Conservation (phyloP, 1,139 yeast genomes). For the Scheffersomyces cryptocercus region DNA sequence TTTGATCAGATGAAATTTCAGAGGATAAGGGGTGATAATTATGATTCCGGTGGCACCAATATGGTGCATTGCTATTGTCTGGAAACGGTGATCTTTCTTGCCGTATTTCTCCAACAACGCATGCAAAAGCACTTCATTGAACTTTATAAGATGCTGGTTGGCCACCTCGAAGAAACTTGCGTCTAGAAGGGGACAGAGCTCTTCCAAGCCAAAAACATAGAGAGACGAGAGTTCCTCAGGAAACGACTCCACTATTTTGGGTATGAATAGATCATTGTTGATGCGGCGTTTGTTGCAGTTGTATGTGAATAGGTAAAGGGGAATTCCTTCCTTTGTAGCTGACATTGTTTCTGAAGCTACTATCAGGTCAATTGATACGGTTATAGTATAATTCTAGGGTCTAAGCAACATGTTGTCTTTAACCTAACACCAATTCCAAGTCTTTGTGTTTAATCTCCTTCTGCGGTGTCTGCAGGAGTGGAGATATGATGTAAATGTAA, state of each 20-base stretch:
- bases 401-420: too few relatives aligned
- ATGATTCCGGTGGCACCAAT: conserved; percentile 70
- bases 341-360: too few relatives aligned
- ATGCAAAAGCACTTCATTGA: conserved; percentile 42
- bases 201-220: conserved; percentile 75
- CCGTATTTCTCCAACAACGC: conserved; percentile 37
- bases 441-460: too few relatives aligned
- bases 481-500: too few relatives aligned
- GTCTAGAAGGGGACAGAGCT: conserved; percentile 64
- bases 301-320: conserved; percentile 38
- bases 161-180: conserved; percentile 51
- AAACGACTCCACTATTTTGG: conserved; percentile 25
- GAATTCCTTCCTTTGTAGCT: not conserved
- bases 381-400: too few relatives aligned
- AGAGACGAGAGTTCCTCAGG: conserved; percentile 44
- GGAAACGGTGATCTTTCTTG: conserved; percentile 35
- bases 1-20: conserved; percentile 28
- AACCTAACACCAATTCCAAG: too few relatives aligned
- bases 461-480: too few relatives aligned
- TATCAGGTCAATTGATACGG: too few relatives aligned
- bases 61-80: conserved; percentile 46
- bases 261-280: conserved; percentile 22
- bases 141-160: conserved; percentile 37
- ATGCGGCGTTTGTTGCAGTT: conserved; percentile 36
- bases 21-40: conserved; percentile 48